A percentile compares a stretch with the other conserved stretches of the same genome.
Evolutionary conservation across 2,329 filamentous ascomycete species (phyloP).

Genomic region (Fusarium drepaniforme): DNA sequence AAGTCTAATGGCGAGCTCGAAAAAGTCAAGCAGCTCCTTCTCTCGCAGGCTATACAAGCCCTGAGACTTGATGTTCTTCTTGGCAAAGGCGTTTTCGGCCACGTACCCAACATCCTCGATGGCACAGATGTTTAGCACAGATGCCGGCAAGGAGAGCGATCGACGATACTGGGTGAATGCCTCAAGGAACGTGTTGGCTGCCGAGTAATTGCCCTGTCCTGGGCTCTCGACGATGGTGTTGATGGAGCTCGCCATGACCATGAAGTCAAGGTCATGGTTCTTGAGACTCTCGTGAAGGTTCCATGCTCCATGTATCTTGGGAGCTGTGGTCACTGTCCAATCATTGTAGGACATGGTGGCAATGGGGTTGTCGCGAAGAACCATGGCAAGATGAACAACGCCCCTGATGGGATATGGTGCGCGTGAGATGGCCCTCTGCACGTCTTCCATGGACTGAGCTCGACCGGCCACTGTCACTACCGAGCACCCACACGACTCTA

Average conservation of each 20-base stretch:
- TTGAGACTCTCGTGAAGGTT: neutral
- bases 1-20: neutral
- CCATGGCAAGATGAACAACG: conserved; percentile 2
- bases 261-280: neutral
- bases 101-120: conserved; percentile 5
- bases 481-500: neutral
- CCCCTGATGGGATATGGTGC: neutral
- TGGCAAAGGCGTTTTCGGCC: neutral
- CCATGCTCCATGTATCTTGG: conserved; percentile 4
- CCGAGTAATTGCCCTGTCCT: conserved; percentile 5
- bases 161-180: conserved; percentile 4
- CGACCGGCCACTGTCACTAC: neutral
- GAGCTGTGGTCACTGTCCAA: neutral
- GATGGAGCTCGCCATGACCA: conserved; percentile 4
- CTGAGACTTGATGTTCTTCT: conserved; percentile 4
- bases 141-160: neutral
- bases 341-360: neutral
- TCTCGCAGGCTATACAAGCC: neutral
- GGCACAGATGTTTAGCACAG: neutral
- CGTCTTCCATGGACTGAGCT: neutral
- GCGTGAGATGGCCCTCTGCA: neutral
- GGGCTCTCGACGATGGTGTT: neutral
- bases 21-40: neutral
- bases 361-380: conserved; percentile 3
- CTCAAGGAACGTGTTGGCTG: conserved; percentile 5